Evolutionary conservation across 2,329 filamentous ascomycete species (phyloP).

Genomic region (Alternaria gaisen): DNA sequence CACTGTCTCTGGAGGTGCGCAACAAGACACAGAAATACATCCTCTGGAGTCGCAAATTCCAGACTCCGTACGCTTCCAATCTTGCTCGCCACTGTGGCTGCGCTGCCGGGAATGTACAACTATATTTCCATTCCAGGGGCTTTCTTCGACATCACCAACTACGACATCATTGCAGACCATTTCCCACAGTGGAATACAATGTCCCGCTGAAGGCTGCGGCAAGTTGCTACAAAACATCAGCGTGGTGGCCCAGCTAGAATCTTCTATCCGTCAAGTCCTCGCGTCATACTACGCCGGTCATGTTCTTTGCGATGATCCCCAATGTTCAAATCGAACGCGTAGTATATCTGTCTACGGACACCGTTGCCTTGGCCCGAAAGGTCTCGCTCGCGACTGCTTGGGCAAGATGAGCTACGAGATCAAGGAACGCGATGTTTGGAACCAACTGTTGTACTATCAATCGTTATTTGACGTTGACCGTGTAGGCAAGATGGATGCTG

Average conservation of each 20-base stretch:
- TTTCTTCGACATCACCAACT: constrained; percentile 54
- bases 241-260: constrained; percentile 86
- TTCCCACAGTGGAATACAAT: constrained; percentile 78
- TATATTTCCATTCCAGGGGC: constrained; percentile 77
- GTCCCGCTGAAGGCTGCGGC: constrained; percentile 70
- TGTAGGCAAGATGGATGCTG: constrained; percentile 62
- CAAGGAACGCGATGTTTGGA: constrained; percentile 89
- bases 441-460: constrained; percentile 89
- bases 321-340: constrained; percentile 85
- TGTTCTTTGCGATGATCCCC: constrained; percentile 88
- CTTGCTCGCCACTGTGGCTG: constrained; percentile 78
- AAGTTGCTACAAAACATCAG: constrained; percentile 73
- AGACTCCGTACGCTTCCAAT: constrained; percentile 86
- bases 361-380: constrained; percentile 86
- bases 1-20: constrained; percentile 61
- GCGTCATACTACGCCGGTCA: constrained; percentile 91
- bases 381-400: constrained; percentile 82
- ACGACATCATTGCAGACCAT: constrained; percentile 51
- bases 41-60: constrained; percentile 94
- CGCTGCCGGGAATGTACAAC: constrained; percentile 84
- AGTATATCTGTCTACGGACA: constrained; percentile 94
- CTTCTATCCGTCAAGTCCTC: constrained; percentile 79
- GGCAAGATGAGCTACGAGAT: constrained; percentile 91
- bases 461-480: constrained; percentile 90
- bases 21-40: constrained; percentile 67